These are phyloP conservation scores for Corrigiola litoralis DNA, from an alignment of 179 eudicot species.

Conservation along the genomic window DNA sequence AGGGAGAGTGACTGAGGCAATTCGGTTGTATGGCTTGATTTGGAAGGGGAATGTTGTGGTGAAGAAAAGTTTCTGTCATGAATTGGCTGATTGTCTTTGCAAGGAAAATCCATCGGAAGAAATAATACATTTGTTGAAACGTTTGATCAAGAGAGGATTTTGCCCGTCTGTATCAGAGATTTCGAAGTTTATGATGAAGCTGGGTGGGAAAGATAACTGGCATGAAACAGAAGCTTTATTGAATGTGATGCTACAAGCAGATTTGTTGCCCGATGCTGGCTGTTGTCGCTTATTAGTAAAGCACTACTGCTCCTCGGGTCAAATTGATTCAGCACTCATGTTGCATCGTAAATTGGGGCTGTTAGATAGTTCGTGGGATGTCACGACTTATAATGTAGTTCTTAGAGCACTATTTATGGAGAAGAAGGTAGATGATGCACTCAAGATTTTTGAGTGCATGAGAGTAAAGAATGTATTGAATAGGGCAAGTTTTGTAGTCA, in stretches of 20 bases:
- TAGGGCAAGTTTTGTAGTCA: conserved; percentile 55
- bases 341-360: conserved; percentile 55
- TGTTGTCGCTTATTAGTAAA: conserved; percentile 51
- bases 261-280: conserved; percentile 42
- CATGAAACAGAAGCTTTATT: conserved; percentile 55
- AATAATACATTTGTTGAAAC: conserved; percentile 34
- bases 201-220: conserved; percentile 47
- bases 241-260: conserved; percentile 35
- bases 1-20: conserved; percentile 48
- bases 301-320: conserved; percentile 50
- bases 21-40: conserved; percentile 39
- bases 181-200: conserved; percentile 39
- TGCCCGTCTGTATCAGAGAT: conserved; percentile 33
- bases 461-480: conserved; percentile 39
- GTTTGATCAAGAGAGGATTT: conserved; percentile 46
- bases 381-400: conserved; percentile 47
- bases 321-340: conserved; percentile 47
- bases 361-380: conserved; percentile 42
- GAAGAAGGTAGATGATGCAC: conserved; percentile 50
- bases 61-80: conserved; percentile 33
- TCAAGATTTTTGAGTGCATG: conserved; percentile 61
- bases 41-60: conserved; percentile 28
- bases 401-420: conserved; percentile 48
- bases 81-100: conserved; percentile 48
- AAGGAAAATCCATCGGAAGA: conserved; percentile 44